Percentiles rank a stretch among this genome's conserved stretches.
phyloP scores from a whole-genome alignment of 768 basidiomycete genomes.

The Boletus sensibilis region DNA sequence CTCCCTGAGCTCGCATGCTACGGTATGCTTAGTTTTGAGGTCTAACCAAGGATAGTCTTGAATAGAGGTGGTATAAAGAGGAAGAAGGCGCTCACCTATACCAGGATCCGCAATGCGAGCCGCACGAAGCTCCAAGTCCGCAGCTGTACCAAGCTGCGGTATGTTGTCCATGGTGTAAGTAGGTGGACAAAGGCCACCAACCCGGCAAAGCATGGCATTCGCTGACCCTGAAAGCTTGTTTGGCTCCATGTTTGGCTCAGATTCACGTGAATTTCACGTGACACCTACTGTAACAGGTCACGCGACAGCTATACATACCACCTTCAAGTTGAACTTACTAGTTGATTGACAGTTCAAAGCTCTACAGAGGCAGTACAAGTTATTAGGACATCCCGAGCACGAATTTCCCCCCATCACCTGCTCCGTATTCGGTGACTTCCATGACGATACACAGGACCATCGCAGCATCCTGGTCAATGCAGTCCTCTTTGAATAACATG shows the following conservation, averaged over 20 bases:
- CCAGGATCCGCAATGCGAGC: slow-evolving; percentile 75
- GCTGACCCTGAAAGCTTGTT: slow-evolving; percentile 34
- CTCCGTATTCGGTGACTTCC: too few species aligned
- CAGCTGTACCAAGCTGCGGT: slow-evolving; percentile 43
- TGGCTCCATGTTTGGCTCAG: slow-evolving; percentile 31
- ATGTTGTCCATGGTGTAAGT: slow-evolving; percentile 41
- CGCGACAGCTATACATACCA: too few species aligned
- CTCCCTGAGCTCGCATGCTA: slow-evolving; percentile 79
- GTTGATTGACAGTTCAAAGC: too few species aligned
- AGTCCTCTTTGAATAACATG: too few species aligned
- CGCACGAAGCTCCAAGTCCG: slow-evolving; percentile 70
- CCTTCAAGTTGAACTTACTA: too few species aligned
- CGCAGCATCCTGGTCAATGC: too few species aligned
- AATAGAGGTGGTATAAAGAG: background rate
- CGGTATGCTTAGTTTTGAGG: slow-evolving; percentile 63
- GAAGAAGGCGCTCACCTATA: slow-evolving; percentile 46
- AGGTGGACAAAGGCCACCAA: background rate
- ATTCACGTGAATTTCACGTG: slow-evolving; percentile 35
- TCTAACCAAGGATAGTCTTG: slow-evolving; percentile 41
- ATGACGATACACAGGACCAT: too few species aligned
- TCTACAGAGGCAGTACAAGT: too few species aligned
- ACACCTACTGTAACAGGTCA: background rate
- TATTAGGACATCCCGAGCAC: too few species aligned
- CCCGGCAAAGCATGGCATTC: background rate
- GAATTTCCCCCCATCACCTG: too few species aligned